Base-by-base conservation (phyloP, 2,329 filamentous ascomycete species). In the Juglanconis oblonga region DNA sequence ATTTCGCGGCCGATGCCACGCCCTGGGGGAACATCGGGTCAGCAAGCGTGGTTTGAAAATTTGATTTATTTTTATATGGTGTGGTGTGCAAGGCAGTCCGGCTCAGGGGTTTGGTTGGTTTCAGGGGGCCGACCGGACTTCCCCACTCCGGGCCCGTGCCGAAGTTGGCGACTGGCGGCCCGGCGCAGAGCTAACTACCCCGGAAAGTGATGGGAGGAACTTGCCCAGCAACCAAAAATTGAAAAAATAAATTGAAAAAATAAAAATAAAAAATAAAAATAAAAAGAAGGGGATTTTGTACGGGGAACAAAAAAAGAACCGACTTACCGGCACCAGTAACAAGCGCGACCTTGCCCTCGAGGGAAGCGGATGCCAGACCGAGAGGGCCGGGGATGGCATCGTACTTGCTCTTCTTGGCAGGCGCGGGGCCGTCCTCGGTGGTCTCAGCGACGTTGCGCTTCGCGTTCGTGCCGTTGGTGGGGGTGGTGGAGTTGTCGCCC, bases 1-100 rank as follows among this genome's bases (percentile, higher is more conserved):
- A 89, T 88, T 66, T 84, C 83, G 56, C 82, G 81, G 62, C 87
- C 87, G 65, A 89, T 88, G 66, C 86, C 87, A 72, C 86, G 84
- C 68, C 84, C 79, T 84, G 60, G 13, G 29, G 3, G 32, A 4
- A 35, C 17, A 9, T 49, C 45, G 55, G 57, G 44, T 11, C 44
- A 35, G 32, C 17, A 9, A 29, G 5, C 29, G 13, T 14, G 24
- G 40, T 32, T 11, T 35, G 42, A 6, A 17, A 32, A 45, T 31
- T 24, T 24, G 2, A 24, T 24, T 24, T 24, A 24, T 24, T 24
- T 24, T 24, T 24, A 14, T 24, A 24, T 24, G 24, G 24, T 24
- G 24, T 24, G 24, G 24, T 24, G 24, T 24, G 24, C 2, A 24
- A 24, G 24, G 24, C 51, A 31, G 35, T 29, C 42, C 33, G 38